Conservation (phyloP, 441 rosid genomes). For the Erysimum cheiri region DNA sequence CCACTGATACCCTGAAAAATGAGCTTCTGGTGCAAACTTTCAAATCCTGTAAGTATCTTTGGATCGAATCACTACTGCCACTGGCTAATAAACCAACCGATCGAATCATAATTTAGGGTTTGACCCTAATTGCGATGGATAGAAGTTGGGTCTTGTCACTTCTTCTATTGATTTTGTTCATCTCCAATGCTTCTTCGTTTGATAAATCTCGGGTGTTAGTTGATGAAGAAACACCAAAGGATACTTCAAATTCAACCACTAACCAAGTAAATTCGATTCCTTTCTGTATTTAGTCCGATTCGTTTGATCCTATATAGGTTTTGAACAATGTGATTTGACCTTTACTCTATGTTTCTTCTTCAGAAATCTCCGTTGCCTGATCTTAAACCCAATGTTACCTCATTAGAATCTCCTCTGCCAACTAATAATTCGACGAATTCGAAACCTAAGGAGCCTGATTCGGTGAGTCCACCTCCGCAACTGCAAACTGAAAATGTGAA, state of each 20-base stretch:
- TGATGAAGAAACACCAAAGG: slow-evolving; percentile 43
- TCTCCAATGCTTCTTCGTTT: slow-evolving; percentile 50
- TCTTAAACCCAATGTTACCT: slow-evolving; percentile 28
- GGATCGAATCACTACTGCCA: slow-evolving; percentile 29
- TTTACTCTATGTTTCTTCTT: slow-evolving; percentile 28
- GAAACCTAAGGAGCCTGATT: slow-evolving; percentile 39
- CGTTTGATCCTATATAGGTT: neutral
- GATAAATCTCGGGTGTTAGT: slow-evolving; percentile 44
- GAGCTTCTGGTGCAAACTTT: slow-evolving; percentile 34
- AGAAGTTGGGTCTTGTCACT: slow-evolving; percentile 48
- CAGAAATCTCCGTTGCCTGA: slow-evolving; percentile 57
- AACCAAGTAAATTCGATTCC: slow-evolving; percentile 47
- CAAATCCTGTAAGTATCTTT: slow-evolving; percentile 22
- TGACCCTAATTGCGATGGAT: slow-evolving; percentile 49
- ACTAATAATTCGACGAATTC: slow-evolving; percentile 34
- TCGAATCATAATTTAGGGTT: slow-evolving; percentile 30
- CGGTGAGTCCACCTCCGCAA: slow-evolving; percentile 43
- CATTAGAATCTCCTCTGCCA: slow-evolving; percentile 26
- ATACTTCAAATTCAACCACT: slow-evolving; percentile 36
- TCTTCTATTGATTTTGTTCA: slow-evolving; percentile 49
- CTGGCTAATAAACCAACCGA: slow-evolving; percentile 28
- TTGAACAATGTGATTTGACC: slow-evolving; percentile 14
- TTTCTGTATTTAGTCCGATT: neutral
- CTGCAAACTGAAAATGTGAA: slow-evolving; percentile 30
- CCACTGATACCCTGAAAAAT: slow-evolving; percentile 31